phyloP scores from a whole-genome alignment of 1,139 yeast species.

The Candida sanyaensis region DNA sequence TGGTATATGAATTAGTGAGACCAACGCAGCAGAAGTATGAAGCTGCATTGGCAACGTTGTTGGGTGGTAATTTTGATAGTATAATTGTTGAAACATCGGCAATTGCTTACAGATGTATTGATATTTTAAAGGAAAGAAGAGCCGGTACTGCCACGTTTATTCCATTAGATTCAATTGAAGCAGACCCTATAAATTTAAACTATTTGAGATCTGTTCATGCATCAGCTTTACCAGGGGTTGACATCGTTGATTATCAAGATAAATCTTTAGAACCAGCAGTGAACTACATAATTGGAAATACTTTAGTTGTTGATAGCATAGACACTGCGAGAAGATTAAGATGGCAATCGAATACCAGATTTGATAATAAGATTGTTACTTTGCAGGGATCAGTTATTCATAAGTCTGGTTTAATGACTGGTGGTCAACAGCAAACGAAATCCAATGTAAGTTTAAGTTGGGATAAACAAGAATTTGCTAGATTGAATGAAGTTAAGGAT shows the following conservation, averaged over 20 bases:
- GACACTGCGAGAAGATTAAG: slow-evolving; percentile 69
- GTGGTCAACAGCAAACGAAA: slow-evolving; percentile 59
- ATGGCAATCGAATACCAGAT: slow-evolving; percentile 52
- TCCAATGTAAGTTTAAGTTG: slow-evolving; percentile 46
- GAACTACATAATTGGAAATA: slow-evolving; percentile 76
- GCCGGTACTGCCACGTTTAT: slow-evolving; percentile 85
- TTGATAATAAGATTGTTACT: slow-evolving; percentile 74
- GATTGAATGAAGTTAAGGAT: slow-evolving; percentile 61
- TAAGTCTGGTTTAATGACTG: slow-evolving; percentile 89
- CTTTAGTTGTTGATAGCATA: slow-evolving; percentile 77
- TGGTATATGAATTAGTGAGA: slow-evolving; percentile 75
- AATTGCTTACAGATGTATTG: slow-evolving; percentile 82
- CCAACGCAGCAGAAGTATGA: slow-evolving; percentile 80
- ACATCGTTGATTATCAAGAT: slow-evolving; percentile 71
- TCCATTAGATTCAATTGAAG: slow-evolving; percentile 74
- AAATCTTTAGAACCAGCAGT: slow-evolving; percentile 71
- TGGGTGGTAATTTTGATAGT: slow-evolving; percentile 82
- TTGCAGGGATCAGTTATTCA: slow-evolving; percentile 85
- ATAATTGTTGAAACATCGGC: slow-evolving; percentile 76
- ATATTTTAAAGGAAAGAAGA: slow-evolving; percentile 81
- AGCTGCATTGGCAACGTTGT: slow-evolving; percentile 71
- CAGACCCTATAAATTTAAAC: slow-evolving; percentile 57
- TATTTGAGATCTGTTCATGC: slow-evolving; percentile 58
- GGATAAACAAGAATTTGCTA: slow-evolving; percentile 73
- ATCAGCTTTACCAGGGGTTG: slow-evolving; percentile 65